Base-by-base conservation (phyloP, 441 rosid genomes). In the Corymbia calophylla region DNA sequence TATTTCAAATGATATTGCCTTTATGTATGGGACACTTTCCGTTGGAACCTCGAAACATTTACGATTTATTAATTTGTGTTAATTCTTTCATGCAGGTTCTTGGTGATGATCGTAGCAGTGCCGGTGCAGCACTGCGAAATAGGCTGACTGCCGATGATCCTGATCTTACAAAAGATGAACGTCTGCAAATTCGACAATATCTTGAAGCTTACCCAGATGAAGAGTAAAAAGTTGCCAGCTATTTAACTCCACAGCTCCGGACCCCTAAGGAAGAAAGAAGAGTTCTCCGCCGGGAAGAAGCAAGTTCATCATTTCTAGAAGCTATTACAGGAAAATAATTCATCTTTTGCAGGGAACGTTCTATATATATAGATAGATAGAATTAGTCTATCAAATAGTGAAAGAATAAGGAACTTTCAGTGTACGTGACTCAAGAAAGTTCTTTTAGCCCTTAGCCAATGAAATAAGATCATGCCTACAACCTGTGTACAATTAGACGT, bases 81-180 rank as follows among this genome's bases (percentile, higher is more conserved):
- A 73, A 73, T 21, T 73, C 49, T 39, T n/a, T 89, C 88, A 23
- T 87, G 87, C 95, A 98, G 99, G 95, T 95, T 88, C 53, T 91
- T 9, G 93, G 89, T 88, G 93, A 92, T 53, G 96, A 93, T 89
- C 92, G 88, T 27, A 92, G 91, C 62, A 92, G 94, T 25, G 91
- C 56, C 3, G 91, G 91, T 70, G 94, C 94, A n/a, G 90, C 88
- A 60, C 90, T 95, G 29, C 91, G 97, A 53, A 93, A 90, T 92
- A 94, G 96, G 92, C 91, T 96, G 91, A 93, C 87, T 5, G 91
- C 92, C 1, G 96, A 95, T 25, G 95, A 98, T 91, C 97, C 96
- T 10, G 93, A 93, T 88, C 95, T 98, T 48, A 93, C 94, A 10
- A 92, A 87, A 91, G 95, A 93, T 29, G 99, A 97, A 88, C 92